A percentile compares a stretch with the other conserved stretches of the same genome.
These are phyloP conservation scores for Aspergillus haitiensis DNA, from an alignment of 495 filamentous ascomycete species.

Conservation along the genomic window DNA sequence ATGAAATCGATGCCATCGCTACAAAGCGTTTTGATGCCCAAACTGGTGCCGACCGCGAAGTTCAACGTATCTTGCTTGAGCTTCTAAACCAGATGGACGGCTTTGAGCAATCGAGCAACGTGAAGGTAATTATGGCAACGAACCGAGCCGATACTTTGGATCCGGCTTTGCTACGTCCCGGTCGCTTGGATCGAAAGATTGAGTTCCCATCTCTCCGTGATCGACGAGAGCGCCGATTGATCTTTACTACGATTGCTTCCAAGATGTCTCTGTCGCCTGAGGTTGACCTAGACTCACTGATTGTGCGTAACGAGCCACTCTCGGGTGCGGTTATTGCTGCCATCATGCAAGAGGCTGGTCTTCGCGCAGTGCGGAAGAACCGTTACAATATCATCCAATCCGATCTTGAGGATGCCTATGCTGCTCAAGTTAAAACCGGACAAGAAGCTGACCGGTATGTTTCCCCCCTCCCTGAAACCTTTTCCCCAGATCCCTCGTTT, in stretches of 20 bases:
- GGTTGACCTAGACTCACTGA: constrained; percentile 92
- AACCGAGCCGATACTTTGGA: constrained; percentile 97
- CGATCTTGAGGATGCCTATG: constrained; percentile 94
- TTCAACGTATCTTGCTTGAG: constrained; percentile 96
- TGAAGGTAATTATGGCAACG: constrained; percentile 99
- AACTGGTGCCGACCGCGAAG: constrained; percentile 94
- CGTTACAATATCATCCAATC: constrained; percentile 97
- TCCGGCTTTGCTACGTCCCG: constrained; percentile 88
- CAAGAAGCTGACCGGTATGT: constrained; percentile 64
- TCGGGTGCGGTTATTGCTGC: constrained; percentile 96
- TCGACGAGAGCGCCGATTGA: constrained; percentile 87
- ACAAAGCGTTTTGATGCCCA: constrained; percentile 99
- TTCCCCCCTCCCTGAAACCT: not conserved
- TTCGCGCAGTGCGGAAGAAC: constrained; percentile 96
- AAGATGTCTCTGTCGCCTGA: constrained; percentile 97
- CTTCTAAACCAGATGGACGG: constrained; percentile 99
- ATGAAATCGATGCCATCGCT: constrained; percentile 98
- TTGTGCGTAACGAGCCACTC: constrained; percentile 92
- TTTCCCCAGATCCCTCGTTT: not conserved
- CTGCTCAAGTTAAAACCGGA: constrained; percentile 88
- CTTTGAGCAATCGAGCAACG: constrained; percentile 97
- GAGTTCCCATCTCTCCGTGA: constrained; percentile 93
- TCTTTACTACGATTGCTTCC: constrained; percentile 91
- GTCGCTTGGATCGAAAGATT: constrained; percentile 95
- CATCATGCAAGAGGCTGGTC: constrained; percentile 97